Conservation (phyloP, 805 yeast genomes). For the Metschnikowia orientalis region DNA sequence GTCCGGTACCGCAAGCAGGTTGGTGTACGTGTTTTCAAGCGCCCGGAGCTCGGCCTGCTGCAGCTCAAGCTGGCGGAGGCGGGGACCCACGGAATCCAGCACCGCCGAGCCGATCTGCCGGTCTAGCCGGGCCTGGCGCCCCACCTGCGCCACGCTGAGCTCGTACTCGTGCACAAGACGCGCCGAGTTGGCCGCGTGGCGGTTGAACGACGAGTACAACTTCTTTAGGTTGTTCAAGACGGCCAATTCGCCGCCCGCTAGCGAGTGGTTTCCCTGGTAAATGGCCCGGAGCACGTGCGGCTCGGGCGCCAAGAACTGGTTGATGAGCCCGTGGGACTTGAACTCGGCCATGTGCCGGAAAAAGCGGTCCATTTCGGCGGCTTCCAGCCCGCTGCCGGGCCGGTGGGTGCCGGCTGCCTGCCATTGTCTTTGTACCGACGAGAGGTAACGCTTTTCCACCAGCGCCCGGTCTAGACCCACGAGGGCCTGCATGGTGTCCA, state of each 20-base stretch:
- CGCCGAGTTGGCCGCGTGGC: constrained; percentile 16
- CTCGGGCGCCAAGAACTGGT: constrained; percentile 24
- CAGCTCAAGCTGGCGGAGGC: constrained; percentile 8
- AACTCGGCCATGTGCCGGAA: constrained; percentile 16
- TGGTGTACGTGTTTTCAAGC: constrained; percentile 13
- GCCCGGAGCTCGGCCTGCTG: constrained; percentile 14
- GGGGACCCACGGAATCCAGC: constrained; percentile 3
- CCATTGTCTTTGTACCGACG: constrained; percentile 7
- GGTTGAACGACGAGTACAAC: constrained; percentile 18
- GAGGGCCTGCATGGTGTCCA: constrained; percentile 24
- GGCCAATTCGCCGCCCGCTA: constrained; percentile 26
- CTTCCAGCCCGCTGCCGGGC: no score
- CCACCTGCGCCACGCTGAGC: background rate
- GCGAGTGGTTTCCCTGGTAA: constrained; percentile 24
- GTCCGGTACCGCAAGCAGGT: constrained; percentile 7
- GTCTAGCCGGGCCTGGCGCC: constrained; percentile 6
- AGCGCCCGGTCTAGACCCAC: constrained; percentile 11
- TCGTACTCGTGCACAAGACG: constrained; percentile 12
- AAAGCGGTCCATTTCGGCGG: constrained; percentile 17
- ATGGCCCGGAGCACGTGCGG: constrained; percentile 33
- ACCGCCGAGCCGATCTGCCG: constrained; percentile 4
- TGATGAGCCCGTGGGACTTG: constrained; percentile 25
- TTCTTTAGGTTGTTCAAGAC: constrained; percentile 21
- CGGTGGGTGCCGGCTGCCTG: constrained; percentile 8
- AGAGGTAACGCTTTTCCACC: constrained; percentile 15